Percentiles rank a stretch among this genome's conserved stretches.
Conservation (phyloP, 1,139 yeast species). For the Saccharomyces hybrid region DNA sequence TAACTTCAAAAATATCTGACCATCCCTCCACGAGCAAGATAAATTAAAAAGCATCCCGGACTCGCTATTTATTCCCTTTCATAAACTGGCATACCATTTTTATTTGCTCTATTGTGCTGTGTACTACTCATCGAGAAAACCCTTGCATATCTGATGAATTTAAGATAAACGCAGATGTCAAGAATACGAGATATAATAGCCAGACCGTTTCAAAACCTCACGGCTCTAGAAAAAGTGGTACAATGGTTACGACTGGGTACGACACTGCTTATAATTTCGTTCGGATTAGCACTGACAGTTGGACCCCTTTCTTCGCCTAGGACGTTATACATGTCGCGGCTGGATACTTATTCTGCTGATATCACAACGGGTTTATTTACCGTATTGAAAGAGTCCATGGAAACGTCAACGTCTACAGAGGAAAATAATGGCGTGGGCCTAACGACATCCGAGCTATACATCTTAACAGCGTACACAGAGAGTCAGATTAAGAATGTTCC, state of each 20-base stretch:
- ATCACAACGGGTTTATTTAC: slow-evolving; percentile 25
- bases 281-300: slow-evolving; percentile 16
- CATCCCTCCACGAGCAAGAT: no score
- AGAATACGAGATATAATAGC: not conserved
- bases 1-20: not conserved
- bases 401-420: slow-evolving; percentile 15
- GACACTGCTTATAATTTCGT: slow-evolving; percentile 14
- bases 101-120: not conserved
- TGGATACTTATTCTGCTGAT: slow-evolving; percentile 21
- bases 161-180: slow-evolving; percentile 8
- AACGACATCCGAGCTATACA: slow-evolving; percentile 27
- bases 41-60: not conserved
- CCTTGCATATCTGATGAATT: slow-evolving; percentile 8
- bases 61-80: not conserved
- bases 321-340: slow-evolving; percentile 17
- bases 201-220: slow-evolving; percentile 20
- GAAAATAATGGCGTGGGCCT: slow-evolving; percentile 28
- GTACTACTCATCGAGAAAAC: not conserved
- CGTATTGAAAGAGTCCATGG: slow-evolving; percentile 20
- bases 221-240: slow-evolving; percentile 20
- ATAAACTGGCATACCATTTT: no score
- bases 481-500: slow-evolving; percentile 23
- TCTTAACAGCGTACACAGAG: slow-evolving; percentile 24
- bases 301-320: slow-evolving; percentile 21
- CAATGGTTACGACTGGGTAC: slow-evolving; percentile 18